These are phyloP conservation scores for Kluyveromyces siamensis DNA, from an alignment of 805 yeast genomes.

Conservation along the genomic window DNA sequence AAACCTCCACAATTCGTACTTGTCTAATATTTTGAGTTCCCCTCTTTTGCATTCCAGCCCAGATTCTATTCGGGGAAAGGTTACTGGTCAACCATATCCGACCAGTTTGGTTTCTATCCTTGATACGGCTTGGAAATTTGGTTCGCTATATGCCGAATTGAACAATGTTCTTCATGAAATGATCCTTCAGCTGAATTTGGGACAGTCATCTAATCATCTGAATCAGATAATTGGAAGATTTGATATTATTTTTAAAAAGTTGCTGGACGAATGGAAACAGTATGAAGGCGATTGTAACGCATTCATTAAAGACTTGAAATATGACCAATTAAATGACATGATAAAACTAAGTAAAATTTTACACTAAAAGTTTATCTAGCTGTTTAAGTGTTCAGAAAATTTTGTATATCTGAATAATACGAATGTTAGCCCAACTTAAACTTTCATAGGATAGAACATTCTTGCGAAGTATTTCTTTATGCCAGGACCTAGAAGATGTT, in stretches of 20 bases:
- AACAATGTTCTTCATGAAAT: constrained; percentile 29
- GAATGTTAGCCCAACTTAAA: constrained; percentile 5
- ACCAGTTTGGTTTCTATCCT: constrained; percentile 34
- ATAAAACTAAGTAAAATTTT: constrained; percentile 37
- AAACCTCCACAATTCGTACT: constrained; percentile 27
- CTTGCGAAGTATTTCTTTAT: constrained; percentile 16
- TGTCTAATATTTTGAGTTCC: constrained; percentile 13
- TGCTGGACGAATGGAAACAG: constrained; percentile 34
- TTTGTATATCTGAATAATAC: background rate
- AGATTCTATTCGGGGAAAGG: constrained; percentile 20
- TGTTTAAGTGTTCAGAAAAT: background rate
- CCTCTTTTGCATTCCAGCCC: background rate
- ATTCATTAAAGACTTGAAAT: constrained; percentile 44
- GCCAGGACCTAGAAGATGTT: constrained; percentile 11
- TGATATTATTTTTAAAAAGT: constrained; percentile 31
- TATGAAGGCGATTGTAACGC: constrained; percentile 35
- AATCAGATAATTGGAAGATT: constrained; percentile 23
- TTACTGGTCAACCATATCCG: constrained; percentile 34
- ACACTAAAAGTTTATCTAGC: constrained; percentile 7
- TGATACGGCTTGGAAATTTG: constrained; percentile 32
- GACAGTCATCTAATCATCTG: constrained; percentile 17
- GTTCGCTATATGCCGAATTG: constrained; percentile 31
- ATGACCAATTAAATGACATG: constrained; percentile 42
- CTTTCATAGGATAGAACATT: constrained; percentile 18
- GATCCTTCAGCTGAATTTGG: constrained; percentile 23